Evolutionary conservation across 1,284 basidiomycete genomes (phyloP), one percentile per base, ranked within the genome.

Genomic region (Leccinum ponderosum): DNA sequence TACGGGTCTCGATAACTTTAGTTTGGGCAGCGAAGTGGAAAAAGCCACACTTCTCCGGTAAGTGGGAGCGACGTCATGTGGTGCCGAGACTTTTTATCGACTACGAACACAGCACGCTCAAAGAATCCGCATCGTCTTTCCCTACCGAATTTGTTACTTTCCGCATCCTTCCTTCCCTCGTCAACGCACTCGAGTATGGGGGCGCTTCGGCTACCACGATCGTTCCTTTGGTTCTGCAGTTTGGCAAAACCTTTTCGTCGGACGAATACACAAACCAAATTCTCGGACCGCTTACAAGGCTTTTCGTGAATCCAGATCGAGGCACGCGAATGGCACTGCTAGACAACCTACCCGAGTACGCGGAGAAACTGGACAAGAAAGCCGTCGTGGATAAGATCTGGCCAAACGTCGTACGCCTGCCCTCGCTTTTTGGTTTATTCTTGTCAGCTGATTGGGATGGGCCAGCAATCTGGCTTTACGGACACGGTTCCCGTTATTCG

Each of bases 401-500:
- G 88, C 96, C 97, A 1, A 85, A 95, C 77, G 79, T 99, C 51
- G 93, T 96, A 62, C 61, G 87, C 58, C 5, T 17, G 0, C 8
- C n/a, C n/a, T 52, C 12, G 3, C 25, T 62, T n/a, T 25, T 14
- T n/a, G n/a, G 27, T 33, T 42, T 33, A 0, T 2, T 7, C 3
- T 33, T 27, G 14, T 6, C 7, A 51, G 53, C 53, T 64, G 35
- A 65, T 27, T 9, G 20, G 12, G 22, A 50, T 37, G 42, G 11
- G 53, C 58, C 66, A 95, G 95, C 86, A 93, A 88, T 94, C 94
- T 3, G 97, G 97, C 0, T 98, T 99, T 72, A 85, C 90, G 4
- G 97, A 99, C 73, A 96, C 95, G 0, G 92, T 98, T 0, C 88
- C 95, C 1, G 83, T 97, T 52, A 94, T 99, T 59, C 87, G 97